These are phyloP conservation scores for Rubia yunnanensis DNA, from an alignment of 257 asterid genomes.

Conservation along the genomic window DNA sequence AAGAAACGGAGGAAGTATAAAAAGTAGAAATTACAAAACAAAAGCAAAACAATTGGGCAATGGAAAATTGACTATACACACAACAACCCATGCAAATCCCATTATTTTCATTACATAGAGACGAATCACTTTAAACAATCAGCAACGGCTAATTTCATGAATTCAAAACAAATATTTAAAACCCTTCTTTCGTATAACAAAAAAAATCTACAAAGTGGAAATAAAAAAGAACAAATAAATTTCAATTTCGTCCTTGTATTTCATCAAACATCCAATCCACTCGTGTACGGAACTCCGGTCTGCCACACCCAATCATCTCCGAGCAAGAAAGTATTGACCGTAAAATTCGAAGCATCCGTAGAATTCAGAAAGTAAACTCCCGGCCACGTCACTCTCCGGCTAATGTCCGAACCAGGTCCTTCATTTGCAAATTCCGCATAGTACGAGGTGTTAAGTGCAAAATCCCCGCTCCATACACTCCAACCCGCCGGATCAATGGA, in stretches of 20 bases:
- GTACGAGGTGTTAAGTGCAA: constrained; percentile 54
- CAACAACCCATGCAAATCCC: not conserved
- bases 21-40: too few relatives aligned
- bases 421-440: constrained; percentile 52
- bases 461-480: constrained; percentile 58
- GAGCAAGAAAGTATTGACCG: constrained; percentile 32
- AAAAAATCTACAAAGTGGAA: not conserved
- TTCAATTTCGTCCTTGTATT: not conserved
- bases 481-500: constrained; percentile 45
- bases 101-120: not conserved
- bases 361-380: constrained; percentile 37
- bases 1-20: too few relatives aligned
- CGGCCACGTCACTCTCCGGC: constrained; percentile 60
- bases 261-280: not conserved
- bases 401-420: constrained; percentile 53
- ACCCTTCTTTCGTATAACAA: not conserved
- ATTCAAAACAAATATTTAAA: not conserved
- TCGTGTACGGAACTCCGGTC: constrained; percentile 30
- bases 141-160: not conserved
- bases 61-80: not conserved
- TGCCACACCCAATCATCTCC: constrained; percentile 63
- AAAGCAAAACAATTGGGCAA: too few relatives aligned
- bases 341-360: constrained; percentile 48
- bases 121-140: not conserved
- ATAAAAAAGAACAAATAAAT: not conserved